Evolutionary conservation across 2,329 filamentous ascomycete genomes (phyloP).

Genomic region (Nothophoma quercina): DNA sequence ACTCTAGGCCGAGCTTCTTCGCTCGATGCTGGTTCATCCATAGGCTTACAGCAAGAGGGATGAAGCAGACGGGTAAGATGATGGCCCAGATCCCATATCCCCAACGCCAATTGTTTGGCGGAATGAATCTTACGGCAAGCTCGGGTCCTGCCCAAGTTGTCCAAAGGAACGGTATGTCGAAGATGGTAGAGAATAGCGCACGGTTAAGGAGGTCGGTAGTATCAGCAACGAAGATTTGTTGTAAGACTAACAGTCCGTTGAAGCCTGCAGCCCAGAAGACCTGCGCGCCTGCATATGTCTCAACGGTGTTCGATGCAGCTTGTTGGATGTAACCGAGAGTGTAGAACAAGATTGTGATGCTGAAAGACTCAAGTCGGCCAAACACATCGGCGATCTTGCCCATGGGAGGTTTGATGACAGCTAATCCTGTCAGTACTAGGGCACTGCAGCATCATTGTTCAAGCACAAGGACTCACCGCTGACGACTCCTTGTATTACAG

Average conservation of each 20-base stretch:
- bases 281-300: constrained; percentile 61
- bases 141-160: constrained; percentile 68
- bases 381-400: constrained; percentile 69
- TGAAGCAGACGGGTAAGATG: constrained; percentile 63
- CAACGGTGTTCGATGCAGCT: constrained; percentile 62
- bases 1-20: constrained; percentile 55
- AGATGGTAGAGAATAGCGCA: constrained; percentile 65
- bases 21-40: constrained; percentile 62
- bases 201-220: constrained; percentile 65
- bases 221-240: constrained; percentile 72
- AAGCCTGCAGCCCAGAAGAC: constrained; percentile 69
- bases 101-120: constrained; percentile 65
- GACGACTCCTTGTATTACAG: constrained; percentile 70
- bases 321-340: constrained; percentile 66
- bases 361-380: constrained; percentile 67
- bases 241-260: constrained; percentile 66
- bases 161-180: constrained; percentile 66
- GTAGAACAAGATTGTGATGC: constrained; percentile 62
- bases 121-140: constrained; percentile 59
- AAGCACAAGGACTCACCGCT: constrained; percentile 44
- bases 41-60: constrained; percentile 62
- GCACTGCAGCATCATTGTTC: no score
- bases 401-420: constrained; percentile 68
- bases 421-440: constrained; percentile 26
- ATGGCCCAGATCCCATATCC: constrained; percentile 70